Evolutionary conservation across 2,329 filamentous ascomycete species (phyloP).

Genomic region (Stagonosporopsis chrysanthemi): DNA sequence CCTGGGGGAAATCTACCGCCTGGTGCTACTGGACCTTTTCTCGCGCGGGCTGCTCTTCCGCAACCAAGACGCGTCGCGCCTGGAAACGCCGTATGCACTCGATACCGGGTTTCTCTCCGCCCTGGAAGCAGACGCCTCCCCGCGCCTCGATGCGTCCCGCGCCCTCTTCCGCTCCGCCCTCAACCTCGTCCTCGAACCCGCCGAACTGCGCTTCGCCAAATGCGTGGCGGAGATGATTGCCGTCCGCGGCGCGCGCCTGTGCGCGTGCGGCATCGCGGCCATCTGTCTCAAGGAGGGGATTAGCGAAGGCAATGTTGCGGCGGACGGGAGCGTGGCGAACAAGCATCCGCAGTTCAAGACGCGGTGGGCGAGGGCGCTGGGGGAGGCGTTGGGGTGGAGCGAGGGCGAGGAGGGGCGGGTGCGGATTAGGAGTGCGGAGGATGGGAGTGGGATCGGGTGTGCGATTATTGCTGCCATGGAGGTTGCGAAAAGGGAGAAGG

Average conservation of each 20-base stretch:
- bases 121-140: conserved; percentile 71
- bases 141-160: conserved; percentile 27
- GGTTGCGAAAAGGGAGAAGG: conserved; percentile 25
- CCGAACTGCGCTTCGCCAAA: conserved; percentile 37
- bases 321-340: conserved; percentile 51
- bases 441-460: conserved; percentile 53
- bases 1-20: conserved; percentile 56
- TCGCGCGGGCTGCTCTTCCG: conserved; percentile 79
- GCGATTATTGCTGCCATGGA: conserved; percentile 47
- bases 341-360: conserved; percentile 53
- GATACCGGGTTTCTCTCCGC: conserved; percentile 89
- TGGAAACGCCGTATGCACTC: conserved; percentile 81
- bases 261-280: conserved; percentile 49
- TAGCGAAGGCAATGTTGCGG: conserved; percentile 46
- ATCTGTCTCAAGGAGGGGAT: conserved; percentile 47
- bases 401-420: conserved; percentile 43
- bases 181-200: conserved; percentile 25
- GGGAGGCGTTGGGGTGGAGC: conserved; percentile 49
- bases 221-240: conserved; percentile 43
- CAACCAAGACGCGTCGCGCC: conserved; percentile 74
- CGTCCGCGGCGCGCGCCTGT: conserved; percentile 46
- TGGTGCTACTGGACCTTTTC: conserved; percentile 60
- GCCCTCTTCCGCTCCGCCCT: conserved; percentile 33
- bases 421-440: conserved; percentile 50
- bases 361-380: conserved; percentile 51